Evolutionary conservation across 352 stramenopile species (phyloP), one percentile per base, ranked within the genome.

Genomic region (Globisporangium spinosum): DNA sequence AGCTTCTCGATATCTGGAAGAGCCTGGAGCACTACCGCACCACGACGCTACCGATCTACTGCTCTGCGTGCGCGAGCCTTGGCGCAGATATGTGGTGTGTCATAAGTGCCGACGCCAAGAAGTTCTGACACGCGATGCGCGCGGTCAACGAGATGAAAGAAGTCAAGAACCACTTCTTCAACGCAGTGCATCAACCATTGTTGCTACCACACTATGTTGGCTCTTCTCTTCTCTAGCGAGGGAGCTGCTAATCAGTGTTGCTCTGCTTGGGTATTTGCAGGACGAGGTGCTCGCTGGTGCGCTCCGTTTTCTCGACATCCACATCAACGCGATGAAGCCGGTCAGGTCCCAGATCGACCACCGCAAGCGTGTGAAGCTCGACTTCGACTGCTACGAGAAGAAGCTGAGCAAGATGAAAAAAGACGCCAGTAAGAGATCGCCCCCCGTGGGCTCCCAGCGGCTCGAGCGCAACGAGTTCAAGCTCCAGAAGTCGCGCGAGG

Each of bases 241-340:
- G 20, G 45, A 43, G 29, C 29, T 20, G 6, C 55, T 61, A 23
- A 25, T 54, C 10, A 53, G 20, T 27, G 12, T 25, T 27, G 7
- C 4, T 45, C 32, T 38, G 15, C 25, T 8, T 65, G 55, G 13
- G 10, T 27, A 7, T 9, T 3, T 45, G 7, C 61, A 92, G 84
- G 82, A 90, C 27, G 82, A 83, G 15, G 81, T 88, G 34, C 67
- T 92, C 22, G 71, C 80, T 2, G 80, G 82, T 9, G 84, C 85
- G 2, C 34, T 91, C 13, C 79, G 85, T 13, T 89, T 90, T 65
- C 66, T 91, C 32, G 82, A 89, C 55, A 90, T 90, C 60, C 82
- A 91, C 64, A 82, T 91, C 64, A 89, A 90, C 61, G 85, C 82
- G 15, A 89, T 93, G 80, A 85, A 87, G 64, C 89, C 79, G 1